Percentiles rank a stretch among this genome's conserved stretches.
These are phyloP conservation scores for Collybia sp. DNA, from an alignment of 768 basidiomycete genomes.

Conservation along the genomic window DNA sequence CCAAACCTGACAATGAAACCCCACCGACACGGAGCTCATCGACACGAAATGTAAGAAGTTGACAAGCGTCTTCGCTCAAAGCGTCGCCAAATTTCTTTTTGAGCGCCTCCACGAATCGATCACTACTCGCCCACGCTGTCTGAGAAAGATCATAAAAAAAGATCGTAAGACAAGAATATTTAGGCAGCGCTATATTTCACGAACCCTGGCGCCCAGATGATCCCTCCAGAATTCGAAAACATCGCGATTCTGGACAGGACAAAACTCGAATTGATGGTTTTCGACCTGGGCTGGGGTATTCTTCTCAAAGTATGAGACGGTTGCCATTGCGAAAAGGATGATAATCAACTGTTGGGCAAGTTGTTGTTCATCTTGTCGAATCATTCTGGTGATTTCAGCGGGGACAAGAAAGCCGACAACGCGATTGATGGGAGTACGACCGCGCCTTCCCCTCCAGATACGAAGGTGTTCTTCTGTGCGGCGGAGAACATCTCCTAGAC, in stretches of 20 bases:
- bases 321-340: slow-evolving; percentile 11
- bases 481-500: too few relatives aligned
- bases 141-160: too few relatives aligned
- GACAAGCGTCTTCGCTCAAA: slow-evolving; percentile 11
- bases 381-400: slow-evolving; percentile 7
- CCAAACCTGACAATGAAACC: slow-evolving; percentile 14
- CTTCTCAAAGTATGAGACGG: slow-evolving; percentile 8
- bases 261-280: neutral
- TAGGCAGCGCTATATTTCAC: neutral
- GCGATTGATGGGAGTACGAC: slow-evolving; percentile 2
- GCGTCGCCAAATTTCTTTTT: slow-evolving; percentile 13
- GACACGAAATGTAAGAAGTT: slow-evolving; percentile 16
- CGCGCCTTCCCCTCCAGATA: slow-evolving; percentile 1
- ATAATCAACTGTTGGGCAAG: slow-evolving; percentile 11
- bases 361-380: slow-evolving; percentile 10
- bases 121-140: slow-evolving; percentile 10
- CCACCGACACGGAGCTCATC: slow-evolving; percentile 18
- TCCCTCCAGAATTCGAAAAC: slow-evolving; percentile 18
- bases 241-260: slow-evolving; percentile 6
- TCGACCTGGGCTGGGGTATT: neutral
- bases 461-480: too few relatives aligned
- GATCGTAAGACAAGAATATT: too few relatives aligned
- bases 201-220: slow-evolving; percentile 18
- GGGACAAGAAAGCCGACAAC: slow-evolving; percentile 8
- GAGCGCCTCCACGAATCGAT: slow-evolving; percentile 15